Conservation (phyloP, 768 basidiomycete genomes). For the Naganishia vaughanmartiniae region DNA sequence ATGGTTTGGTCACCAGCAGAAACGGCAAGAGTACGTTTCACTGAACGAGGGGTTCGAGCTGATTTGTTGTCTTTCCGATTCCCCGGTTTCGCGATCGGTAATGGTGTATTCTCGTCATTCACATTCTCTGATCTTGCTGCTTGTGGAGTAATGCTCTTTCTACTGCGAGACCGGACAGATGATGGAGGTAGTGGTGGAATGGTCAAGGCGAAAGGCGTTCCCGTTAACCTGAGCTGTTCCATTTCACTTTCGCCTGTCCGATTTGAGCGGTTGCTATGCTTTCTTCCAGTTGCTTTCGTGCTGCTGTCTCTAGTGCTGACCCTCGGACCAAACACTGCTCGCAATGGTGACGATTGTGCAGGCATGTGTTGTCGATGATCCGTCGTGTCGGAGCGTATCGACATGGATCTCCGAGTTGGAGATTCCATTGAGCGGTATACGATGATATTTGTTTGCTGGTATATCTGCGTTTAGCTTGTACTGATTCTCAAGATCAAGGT, state of each 20-base stretch:
- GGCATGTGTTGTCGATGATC: conserved; percentile 13
- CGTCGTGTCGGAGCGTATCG: conserved; percentile 17
- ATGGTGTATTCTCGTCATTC: conserved; percentile 15
- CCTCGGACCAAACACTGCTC: background rate
- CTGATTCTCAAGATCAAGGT: conserved; percentile 8
- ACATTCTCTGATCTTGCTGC: no score
- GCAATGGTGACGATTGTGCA: conserved; percentile 18
- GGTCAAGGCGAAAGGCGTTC: conserved; percentile 20
- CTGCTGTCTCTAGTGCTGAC: no score
- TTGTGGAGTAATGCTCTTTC: background rate
- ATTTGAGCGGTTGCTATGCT: no score
- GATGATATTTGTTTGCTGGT: background rate
- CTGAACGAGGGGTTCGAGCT: background rate
- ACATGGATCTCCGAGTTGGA: conserved; percentile 1
- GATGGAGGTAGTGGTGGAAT: conserved; percentile 19
- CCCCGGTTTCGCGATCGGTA: background rate
- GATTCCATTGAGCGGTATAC: conserved; percentile 8
- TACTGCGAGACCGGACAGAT: conserved; percentile 1
- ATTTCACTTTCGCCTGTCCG: background rate
- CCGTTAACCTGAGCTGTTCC: background rate
- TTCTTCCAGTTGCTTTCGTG: background rate
- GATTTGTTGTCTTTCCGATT: background rate
- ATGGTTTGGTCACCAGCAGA: conserved; percentile 15
- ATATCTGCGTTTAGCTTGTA: background rate
- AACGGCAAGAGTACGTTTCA: background rate